Evolutionary conservation across 2,329 filamentous ascomycete genomes (phyloP), one percentile per base, ranked within the genome.

Genomic region (Graphilbum ipis-grandicollis): DNA sequence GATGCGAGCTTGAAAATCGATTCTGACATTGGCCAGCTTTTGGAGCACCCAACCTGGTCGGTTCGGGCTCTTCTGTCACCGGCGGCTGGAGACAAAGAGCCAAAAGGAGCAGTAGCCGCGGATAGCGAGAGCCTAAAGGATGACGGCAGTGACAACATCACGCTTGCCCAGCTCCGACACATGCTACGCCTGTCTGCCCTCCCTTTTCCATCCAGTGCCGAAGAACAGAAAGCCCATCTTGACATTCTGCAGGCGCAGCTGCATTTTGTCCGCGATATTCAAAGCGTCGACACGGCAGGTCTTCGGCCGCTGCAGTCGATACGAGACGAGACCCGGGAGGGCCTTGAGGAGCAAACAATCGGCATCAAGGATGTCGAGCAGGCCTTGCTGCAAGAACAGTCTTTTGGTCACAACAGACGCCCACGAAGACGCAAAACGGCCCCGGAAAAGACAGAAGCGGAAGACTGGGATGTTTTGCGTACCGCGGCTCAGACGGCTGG

Each of bases 161-260:
- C 78, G 0, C 60, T 73, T 1, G 52, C 71, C 32, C 75, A 84
- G 53, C 68, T 96, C 0, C 74, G 72, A 47, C 88, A 94, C 54
- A 74, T 96, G 9, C 75, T 94, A 26, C 80, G 82, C 15, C 75
- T 96, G 29, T 93, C 86, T 4, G 86, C 88, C 13, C 75, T 98
- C 0, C 85, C 88, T 0, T 66, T 67, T 1, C 85, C 88, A 0
- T 57, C 64, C 15, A 64, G 64, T 2, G 45, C 60, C 2, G 63
- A 63, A 36, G 76, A 85, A 47, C 79, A 93, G 52, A 49, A 60
- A 0, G 57, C 64, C 19, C 83, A 93, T 71, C 66, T 93, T 4
- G 52, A 67, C 18, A 86, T 78, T 1, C 66, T 98, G 2, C 68
- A 76, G 36, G 74, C 79, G 23, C 90, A 98, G 52, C 69, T 98